Percentiles rank a stretch among this genome's conserved stretches.
Conservation (phyloP, 805 yeast genomes). For the Torulaspora indica region DNA sequence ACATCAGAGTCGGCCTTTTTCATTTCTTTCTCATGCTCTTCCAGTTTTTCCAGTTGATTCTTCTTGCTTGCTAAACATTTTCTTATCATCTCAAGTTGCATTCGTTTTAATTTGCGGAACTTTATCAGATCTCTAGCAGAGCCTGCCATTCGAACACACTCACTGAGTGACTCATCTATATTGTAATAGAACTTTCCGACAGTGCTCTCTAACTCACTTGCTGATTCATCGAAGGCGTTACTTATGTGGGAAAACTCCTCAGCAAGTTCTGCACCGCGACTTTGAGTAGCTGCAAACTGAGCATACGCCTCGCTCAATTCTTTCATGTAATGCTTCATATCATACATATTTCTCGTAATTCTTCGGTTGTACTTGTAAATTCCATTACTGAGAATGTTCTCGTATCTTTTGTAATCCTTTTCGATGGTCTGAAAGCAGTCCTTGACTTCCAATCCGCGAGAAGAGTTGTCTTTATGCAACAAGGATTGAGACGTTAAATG, state of each 20-base stretch:
- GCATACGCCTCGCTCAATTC: constrained; percentile 29
- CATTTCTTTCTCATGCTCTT: constrained; percentile 25
- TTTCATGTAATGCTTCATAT: constrained; percentile 24
- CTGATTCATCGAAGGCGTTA: constrained; percentile 27
- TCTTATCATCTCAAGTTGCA: constrained; percentile 31
- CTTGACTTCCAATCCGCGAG: constrained; percentile 11
- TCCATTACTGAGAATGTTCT: constrained; percentile 25
- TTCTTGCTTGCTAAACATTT: constrained; percentile 23
- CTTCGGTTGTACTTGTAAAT: constrained; percentile 30
- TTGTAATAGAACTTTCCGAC: constrained; percentile 33
- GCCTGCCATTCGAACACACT: constrained; percentile 31
- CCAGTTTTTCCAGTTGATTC: constrained; percentile 26
- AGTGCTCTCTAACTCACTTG: constrained; percentile 24
- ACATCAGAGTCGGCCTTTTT: constrained; percentile 24
- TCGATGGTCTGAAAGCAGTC: constrained; percentile 29
- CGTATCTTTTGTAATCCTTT: constrained; percentile 31
- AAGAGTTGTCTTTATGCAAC: constrained; percentile 18
- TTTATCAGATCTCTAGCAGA: constrained; percentile 32
- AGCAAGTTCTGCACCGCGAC: constrained; percentile 27
- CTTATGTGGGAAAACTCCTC: constrained; percentile 29
- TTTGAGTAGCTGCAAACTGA: constrained; percentile 24
- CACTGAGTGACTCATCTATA: constrained; percentile 34
- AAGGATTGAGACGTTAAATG: constrained; percentile 24
- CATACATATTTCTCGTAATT: constrained; percentile 27
- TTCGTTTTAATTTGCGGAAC: constrained; percentile 30